Conservation (phyloP, 2,329 filamentous ascomycete species). For the Thelonectria blattea region DNA sequence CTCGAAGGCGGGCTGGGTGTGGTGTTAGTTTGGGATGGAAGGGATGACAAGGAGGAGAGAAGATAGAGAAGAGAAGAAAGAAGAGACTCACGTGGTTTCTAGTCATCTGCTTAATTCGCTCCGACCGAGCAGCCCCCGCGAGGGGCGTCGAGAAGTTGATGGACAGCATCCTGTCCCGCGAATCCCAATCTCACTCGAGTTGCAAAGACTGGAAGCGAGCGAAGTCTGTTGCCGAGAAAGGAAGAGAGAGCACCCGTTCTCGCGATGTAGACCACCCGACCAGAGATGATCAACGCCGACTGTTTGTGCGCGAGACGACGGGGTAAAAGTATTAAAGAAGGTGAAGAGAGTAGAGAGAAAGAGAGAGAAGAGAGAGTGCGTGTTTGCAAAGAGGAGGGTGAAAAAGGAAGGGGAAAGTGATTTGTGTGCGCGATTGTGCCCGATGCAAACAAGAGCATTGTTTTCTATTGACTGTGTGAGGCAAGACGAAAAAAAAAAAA, state of each 20-base stretch:
- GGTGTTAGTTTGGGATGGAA: slow-evolving; percentile 5
- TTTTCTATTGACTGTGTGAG: too few relatives aligned
- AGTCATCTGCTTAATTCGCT: slow-evolving; percentile 47
- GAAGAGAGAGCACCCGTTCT: too few relatives aligned
- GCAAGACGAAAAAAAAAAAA: too few relatives aligned
- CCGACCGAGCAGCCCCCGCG: slow-evolving; percentile 43
- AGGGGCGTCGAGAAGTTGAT: slow-evolving; percentile 50
- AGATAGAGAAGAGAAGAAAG: not conserved
- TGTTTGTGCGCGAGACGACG: not conserved
- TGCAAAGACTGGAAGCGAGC: not conserved
- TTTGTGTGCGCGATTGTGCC: too few relatives aligned
- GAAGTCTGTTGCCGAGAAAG: not conserved
- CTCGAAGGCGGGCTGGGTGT: slow-evolving; percentile 42
- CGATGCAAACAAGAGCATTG: too few relatives aligned
- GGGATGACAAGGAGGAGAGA: not conserved
- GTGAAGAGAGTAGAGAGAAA: not conserved
- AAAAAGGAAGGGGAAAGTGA: too few relatives aligned
- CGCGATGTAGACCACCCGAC: too few relatives aligned
- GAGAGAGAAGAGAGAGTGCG: not conserved
- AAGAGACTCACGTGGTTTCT: slow-evolving; percentile 46
- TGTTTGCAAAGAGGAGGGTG: not conserved
- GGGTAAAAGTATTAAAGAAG: not conserved
- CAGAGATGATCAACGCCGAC: too few relatives aligned
- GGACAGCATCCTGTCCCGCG: slow-evolving; percentile 41
- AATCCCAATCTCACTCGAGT: not conserved